A percentile compares a stretch with the other conserved stretches of the same genome.
These are phyloP conservation scores for Ganoderma boninense DNA, from an alignment of 1,284 basidiomycete genomes.

Conservation along the genomic window DNA sequence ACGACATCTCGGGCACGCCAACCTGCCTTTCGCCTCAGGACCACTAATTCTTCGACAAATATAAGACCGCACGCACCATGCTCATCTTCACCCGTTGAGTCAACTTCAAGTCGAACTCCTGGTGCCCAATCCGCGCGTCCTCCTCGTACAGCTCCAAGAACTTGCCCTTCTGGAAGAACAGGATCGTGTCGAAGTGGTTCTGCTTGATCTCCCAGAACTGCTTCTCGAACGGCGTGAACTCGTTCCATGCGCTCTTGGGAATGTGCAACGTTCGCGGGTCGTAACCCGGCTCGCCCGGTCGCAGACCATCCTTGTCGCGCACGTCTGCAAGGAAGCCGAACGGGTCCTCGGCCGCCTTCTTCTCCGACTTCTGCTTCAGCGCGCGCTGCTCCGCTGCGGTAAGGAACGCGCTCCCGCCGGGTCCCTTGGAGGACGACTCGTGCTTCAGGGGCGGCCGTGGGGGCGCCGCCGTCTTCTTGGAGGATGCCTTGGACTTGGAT, in stretches of 20 bases:
- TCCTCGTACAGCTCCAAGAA: conserved; percentile 89
- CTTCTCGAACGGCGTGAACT: conserved; percentile 96
- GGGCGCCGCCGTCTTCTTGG: conserved; percentile 43
- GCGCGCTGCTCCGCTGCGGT: conserved; percentile 88
- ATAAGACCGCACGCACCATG: conserved; percentile 69
- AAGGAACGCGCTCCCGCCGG: conserved; percentile 59
- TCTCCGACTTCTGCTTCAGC: conserved; percentile 81
- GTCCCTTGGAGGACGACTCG: conserved; percentile 33
- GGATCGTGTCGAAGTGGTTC: conserved; percentile 91
- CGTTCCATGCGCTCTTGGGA: conserved; percentile 81
- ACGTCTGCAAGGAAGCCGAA: conserved; percentile 86
- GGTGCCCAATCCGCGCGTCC: conserved; percentile 90
- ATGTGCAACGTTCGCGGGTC: conserved; percentile 92
- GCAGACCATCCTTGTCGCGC: conserved; percentile 85
- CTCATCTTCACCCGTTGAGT: conserved; percentile 97
- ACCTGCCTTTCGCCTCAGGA: conserved; percentile 58
- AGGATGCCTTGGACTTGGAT: neutral
- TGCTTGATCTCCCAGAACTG: conserved; percentile 99
- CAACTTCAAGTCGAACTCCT: conserved; percentile 92
- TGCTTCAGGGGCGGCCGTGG: conserved; percentile 43
- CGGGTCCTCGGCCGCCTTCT: conserved; percentile 82
- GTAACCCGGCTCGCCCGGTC: conserved; percentile 87
- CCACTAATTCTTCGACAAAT: neutral
- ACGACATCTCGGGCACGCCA: conserved; percentile 94
- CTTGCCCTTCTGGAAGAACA: conserved; percentile 97